Percentiles rank a stretch among this genome's conserved stretches.
phyloP scores from a whole-genome alignment of 2,329 filamentous ascomycete genomes.

The Colletotrichum ledebouriae region DNA sequence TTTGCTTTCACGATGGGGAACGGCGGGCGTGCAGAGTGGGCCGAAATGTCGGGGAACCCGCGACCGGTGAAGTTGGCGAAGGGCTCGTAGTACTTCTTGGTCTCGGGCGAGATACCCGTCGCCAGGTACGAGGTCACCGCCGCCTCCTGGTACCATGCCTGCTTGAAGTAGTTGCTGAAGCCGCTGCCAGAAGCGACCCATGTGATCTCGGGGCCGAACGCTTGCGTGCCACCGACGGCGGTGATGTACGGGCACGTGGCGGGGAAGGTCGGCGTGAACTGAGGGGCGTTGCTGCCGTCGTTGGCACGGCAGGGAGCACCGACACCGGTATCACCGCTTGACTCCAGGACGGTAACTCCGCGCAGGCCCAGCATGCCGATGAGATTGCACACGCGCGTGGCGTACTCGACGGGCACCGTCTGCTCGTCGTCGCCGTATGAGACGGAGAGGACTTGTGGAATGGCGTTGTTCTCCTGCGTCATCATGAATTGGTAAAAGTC shows the following conservation, averaged over 20 bases:
- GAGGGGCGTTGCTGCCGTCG: constrained; percentile 56
- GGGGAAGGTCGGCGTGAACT: constrained; percentile 45
- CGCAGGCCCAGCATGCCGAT: constrained; percentile 74
- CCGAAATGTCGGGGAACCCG: constrained; percentile 72
- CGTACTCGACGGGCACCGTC: constrained; percentile 70
- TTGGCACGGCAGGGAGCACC: constrained; percentile 67
- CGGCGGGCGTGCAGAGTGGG: constrained; percentile 58
- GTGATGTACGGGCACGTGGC: constrained; percentile 68
- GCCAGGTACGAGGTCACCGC: constrained; percentile 60
- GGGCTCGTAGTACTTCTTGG: constrained; percentile 62
- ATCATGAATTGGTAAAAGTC: constrained; percentile 73
- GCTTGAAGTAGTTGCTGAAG: constrained; percentile 62
- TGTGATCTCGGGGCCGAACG: constrained; percentile 63
- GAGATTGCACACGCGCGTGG: constrained; percentile 68
- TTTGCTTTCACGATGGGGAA: constrained; percentile 48
- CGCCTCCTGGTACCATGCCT: constrained; percentile 60
- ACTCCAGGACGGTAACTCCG: constrained; percentile 73
- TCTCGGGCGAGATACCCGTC: constrained; percentile 47
- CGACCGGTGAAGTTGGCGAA: constrained; percentile 64
- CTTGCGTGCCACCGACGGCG: constrained; percentile 67
- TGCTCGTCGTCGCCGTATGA: constrained; percentile 79
- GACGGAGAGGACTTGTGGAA: constrained; percentile 73
- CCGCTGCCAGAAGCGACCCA: constrained; percentile 66
- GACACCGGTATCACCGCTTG: constrained; percentile 70
- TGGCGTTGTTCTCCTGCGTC: constrained; percentile 59